Evolutionary conservation across 495 filamentous ascomycete genomes (phyloP).

Genomic region (Podospora comata): DNA sequence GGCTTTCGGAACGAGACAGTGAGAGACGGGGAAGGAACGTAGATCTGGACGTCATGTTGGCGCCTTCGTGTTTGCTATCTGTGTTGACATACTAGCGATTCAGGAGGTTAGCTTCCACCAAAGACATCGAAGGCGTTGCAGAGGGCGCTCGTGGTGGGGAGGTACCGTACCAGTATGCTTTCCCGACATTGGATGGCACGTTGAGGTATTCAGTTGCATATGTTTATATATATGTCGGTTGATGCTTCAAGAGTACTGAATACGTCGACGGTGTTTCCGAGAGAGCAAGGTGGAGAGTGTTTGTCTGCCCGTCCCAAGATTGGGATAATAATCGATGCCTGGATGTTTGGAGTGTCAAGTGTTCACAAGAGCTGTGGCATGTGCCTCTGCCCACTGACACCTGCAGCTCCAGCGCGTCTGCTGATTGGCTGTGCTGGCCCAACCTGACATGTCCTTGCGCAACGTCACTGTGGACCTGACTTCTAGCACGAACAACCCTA

Average conservation of each 20-base stretch:
- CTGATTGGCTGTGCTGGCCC: background rate
- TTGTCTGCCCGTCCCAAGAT: background rate
- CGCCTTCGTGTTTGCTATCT: background rate
- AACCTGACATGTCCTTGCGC: background rate
- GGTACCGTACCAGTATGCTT: background rate
- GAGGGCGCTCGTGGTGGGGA: background rate
- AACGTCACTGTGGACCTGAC: conserved; percentile 8
- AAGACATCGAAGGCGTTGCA: background rate
- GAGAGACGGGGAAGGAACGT: conserved; percentile 32
- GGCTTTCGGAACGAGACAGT: conserved; percentile 21
- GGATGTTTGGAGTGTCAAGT: background rate
- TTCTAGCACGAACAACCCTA: background rate
- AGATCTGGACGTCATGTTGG: conserved; percentile 26
- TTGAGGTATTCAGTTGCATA: background rate
- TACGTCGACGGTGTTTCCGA: background rate
- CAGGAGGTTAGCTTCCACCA: background rate
- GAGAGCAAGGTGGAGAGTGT: background rate
- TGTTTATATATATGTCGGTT: background rate
- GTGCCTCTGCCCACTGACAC: conserved; percentile 3
- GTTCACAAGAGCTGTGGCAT: conserved; percentile 6
- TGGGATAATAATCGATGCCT: background rate
- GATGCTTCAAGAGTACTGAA: background rate
- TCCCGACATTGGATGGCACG: background rate
- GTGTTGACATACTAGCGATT: background rate
- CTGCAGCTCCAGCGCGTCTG: background rate